Evolutionary conservation across 2,329 filamentous ascomycete species (phyloP).

Genomic region (Gremmenia infestans): DNA sequence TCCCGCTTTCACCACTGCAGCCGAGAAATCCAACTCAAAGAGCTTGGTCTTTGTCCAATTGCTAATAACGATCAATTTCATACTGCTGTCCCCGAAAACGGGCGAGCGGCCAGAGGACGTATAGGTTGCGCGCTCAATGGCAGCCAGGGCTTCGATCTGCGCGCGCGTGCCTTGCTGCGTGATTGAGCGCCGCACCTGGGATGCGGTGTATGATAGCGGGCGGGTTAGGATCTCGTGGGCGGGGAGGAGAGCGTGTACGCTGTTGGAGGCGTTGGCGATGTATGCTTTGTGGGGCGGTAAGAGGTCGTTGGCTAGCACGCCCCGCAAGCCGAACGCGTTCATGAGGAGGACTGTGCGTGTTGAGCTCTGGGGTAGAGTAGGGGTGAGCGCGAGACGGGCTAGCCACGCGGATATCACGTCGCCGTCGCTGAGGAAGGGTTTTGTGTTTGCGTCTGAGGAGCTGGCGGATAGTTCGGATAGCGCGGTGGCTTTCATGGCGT

Average conservation of each 20-base stretch:
- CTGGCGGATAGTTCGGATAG: slow-evolving; percentile 25
- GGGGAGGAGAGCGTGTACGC: slow-evolving; percentile 24
- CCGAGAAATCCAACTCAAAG: slow-evolving; percentile 35
- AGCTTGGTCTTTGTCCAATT: slow-evolving; percentile 38
- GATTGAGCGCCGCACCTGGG: slow-evolving; percentile 31
- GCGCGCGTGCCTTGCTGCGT: slow-evolving; percentile 32
- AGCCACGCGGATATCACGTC: slow-evolving; percentile 42
- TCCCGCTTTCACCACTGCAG: slow-evolving; percentile 10
- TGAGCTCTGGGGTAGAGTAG: slow-evolving; percentile 19
- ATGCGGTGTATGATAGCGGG: slow-evolving; percentile 28
- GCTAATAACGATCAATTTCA: slow-evolving; percentile 33
- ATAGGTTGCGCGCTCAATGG: slow-evolving; percentile 19
- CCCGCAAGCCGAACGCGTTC: slow-evolving; percentile 37
- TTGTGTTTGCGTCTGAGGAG: not conserved
- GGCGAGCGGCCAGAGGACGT: slow-evolving; percentile 19
- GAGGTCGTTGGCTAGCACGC: slow-evolving; percentile 28
- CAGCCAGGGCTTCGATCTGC: slow-evolving; percentile 35
- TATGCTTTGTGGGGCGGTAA: slow-evolving; percentile 26
- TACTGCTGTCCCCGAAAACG: slow-evolving; percentile 31
- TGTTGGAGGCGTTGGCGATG: slow-evolving; percentile 27
- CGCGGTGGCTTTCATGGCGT: slow-evolving; percentile 30
- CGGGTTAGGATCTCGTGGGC: slow-evolving; percentile 24
- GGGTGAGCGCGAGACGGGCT: slow-evolving; percentile 28
- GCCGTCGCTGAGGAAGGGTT: slow-evolving; percentile 41
- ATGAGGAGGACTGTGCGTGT: slow-evolving; percentile 33